phyloP scores from a whole-genome alignment of 148 eudicot species.

The Chenopodium quinoa region DNA sequence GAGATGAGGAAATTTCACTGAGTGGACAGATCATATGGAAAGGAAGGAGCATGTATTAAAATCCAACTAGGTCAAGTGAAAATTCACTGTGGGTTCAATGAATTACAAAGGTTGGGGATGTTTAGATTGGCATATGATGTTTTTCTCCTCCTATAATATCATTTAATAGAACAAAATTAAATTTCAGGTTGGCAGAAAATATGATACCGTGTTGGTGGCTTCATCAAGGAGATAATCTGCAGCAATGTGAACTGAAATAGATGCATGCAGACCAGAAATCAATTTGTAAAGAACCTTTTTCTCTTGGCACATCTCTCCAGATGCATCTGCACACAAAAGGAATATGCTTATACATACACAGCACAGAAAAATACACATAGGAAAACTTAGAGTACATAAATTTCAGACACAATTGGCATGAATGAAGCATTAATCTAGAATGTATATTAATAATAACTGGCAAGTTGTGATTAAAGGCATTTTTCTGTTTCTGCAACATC shows the following conservation, averaged over 20 bases:
- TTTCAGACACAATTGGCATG: background rate
- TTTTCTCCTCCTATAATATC: background rate
- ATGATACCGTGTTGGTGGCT: slow-evolving; percentile 54
- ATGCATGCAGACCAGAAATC: slow-evolving; percentile 92
- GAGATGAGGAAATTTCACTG: background rate
- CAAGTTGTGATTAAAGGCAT: background rate
- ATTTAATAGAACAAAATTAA: background rate
- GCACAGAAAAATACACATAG: background rate
- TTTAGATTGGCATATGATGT: background rate
- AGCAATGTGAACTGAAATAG: slow-evolving; percentile 88
- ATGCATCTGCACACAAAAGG: slow-evolving; percentile 52
- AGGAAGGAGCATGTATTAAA: background rate
- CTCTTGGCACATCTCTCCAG: slow-evolving; percentile 84
- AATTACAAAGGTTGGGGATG: background rate
- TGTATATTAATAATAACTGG: background rate
- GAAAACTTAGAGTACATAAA: background rate
- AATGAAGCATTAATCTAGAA: background rate
- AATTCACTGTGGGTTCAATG: background rate
- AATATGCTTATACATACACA: background rate
- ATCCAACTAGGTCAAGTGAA: background rate
- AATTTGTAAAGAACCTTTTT: slow-evolving; percentile 84
- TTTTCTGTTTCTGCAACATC: background rate
- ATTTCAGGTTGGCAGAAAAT: slow-evolving; percentile 9
- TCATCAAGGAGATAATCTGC: slow-evolving; percentile 91
- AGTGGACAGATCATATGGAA: background rate